Conservation (phyloP, 148 eudicot species). For the Silene latifolia region DNA sequence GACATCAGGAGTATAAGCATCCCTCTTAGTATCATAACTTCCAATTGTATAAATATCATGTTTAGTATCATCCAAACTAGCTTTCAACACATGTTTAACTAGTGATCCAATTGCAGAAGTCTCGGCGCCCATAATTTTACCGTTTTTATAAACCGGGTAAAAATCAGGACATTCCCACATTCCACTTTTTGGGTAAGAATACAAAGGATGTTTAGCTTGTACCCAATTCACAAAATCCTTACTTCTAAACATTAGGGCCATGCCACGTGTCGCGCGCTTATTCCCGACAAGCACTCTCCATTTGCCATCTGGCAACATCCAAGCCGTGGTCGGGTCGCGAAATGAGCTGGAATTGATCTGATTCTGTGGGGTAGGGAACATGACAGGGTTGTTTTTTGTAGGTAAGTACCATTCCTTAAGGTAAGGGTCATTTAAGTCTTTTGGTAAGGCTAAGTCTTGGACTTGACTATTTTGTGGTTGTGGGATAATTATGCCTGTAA, state of each 20-base stretch:
- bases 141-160: conserved; percentile 35
- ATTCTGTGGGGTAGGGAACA: conserved; percentile 36
- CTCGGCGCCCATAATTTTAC: conserved; percentile 27
- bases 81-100: conserved; percentile 53
- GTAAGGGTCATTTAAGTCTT: conserved; percentile 50
- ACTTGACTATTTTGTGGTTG: conserved; percentile 35
- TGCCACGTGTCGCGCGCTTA: conserved; percentile 24
- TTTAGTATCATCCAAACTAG: conserved; percentile 37
- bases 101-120: conserved; percentile 24
- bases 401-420: conserved; percentile 53
- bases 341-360: conserved; percentile 38
- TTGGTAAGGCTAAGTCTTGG: conserved; percentile 63
- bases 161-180: conserved; percentile 94
- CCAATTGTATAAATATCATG: conserved; percentile 62
- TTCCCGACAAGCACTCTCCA: conserved; percentile 46
- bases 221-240: conserved; percentile 52
- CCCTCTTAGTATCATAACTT: conserved; percentile 36
- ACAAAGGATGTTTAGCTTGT: conserved; percentile 37
- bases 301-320: conserved; percentile 39
- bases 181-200: conserved; percentile 32
- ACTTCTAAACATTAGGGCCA: conserved; percentile 46
- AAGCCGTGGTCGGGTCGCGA: conserved; percentile 67
- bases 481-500: conserved; percentile 47
- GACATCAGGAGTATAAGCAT: conserved; percentile 39
- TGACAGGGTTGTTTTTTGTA: conserved; percentile 39